Conservation (phyloP, 2,329 filamentous ascomycete genomes). For the Colletotrichum sidae region DNA sequence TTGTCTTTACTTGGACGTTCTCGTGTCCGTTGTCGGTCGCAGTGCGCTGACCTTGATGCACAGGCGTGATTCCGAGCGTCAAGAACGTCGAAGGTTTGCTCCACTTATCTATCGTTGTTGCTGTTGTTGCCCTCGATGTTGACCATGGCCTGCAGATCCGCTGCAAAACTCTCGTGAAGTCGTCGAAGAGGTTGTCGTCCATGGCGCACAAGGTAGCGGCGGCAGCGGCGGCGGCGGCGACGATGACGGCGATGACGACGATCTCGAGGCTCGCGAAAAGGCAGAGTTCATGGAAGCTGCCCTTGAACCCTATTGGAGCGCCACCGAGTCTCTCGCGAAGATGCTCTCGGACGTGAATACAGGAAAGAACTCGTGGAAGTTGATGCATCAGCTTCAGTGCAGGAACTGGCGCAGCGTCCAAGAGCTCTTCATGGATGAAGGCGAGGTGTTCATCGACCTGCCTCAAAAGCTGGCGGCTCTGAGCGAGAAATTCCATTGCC, state of each 20-base stretch:
- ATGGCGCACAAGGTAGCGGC: too few relatives aligned
- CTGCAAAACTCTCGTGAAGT: too few relatives aligned
- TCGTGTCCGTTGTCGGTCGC: too few relatives aligned
- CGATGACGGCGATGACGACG: constrained; percentile 18
- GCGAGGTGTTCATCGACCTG: constrained; percentile 46
- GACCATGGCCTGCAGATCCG: not conserved
- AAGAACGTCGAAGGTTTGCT: too few relatives aligned
- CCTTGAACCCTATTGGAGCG: constrained; percentile 43
- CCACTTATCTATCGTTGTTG: too few relatives aligned
- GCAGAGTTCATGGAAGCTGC: constrained; percentile 32
- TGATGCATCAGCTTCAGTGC: constrained; percentile 27
- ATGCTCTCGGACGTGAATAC: constrained; percentile 39
- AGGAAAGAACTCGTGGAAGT: constrained; percentile 7
- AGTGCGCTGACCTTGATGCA: too few relatives aligned
- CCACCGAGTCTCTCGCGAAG: constrained; percentile 43
- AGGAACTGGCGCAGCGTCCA: constrained; percentile 43
- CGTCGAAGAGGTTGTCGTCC: too few relatives aligned
- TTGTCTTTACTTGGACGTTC: not conserved
- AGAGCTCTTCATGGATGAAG: constrained; percentile 40
- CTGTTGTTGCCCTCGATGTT: not conserved
- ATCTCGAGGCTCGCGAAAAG: constrained; percentile 5
- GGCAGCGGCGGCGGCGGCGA: not conserved
- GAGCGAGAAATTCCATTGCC: not conserved
- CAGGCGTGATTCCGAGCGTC: too few relatives aligned
- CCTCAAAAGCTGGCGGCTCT: constrained; percentile 18